A percentile compares a stretch with the other conserved stretches of the same genome.
These are phyloP conservation scores for Scorias spongiosa DNA, from an alignment of 2,329 filamentous ascomycete species.

Conservation along the genomic window DNA sequence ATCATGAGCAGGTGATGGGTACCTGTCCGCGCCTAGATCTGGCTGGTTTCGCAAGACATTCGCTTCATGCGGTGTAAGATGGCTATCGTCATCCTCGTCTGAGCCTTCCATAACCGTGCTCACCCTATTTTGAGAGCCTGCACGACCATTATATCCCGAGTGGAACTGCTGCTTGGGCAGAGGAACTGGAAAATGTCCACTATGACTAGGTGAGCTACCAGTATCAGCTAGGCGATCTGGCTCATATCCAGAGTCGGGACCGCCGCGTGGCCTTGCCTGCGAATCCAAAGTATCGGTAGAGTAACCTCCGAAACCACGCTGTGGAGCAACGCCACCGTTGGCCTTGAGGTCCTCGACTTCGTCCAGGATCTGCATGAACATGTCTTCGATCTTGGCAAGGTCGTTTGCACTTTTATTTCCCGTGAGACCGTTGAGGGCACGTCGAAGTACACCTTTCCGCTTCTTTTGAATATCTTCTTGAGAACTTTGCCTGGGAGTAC, in stretches of 20 bases:
- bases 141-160: conserved; percentile 36
- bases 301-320: conserved; percentile 8
- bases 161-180: conserved; percentile 25
- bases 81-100: conserved; percentile 21
- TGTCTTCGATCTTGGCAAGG: conserved; percentile 23
- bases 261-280: conserved; percentile 55
- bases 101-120: conserved; percentile 65
- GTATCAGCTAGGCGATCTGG: conserved; percentile 67
- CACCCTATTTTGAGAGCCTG: conserved; percentile 59
- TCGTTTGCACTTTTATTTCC: conserved; percentile 80
- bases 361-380: conserved; percentile 72
- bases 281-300: conserved; percentile 42
- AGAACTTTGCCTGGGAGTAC: conserved; percentile 31
- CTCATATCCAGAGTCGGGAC: conserved; percentile 62
- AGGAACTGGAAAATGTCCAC: conserved; percentile 45
- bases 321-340: conserved; percentile 8
- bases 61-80: conserved; percentile 34
- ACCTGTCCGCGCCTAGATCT: conserved; percentile 24
- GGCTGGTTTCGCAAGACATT: conserved; percentile 34
- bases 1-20: conserved; percentile 48
- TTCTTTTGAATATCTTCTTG: conserved; percentile 51
- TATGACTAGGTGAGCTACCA: conserved; percentile 58
- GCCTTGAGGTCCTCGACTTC: conserved; percentile 62
- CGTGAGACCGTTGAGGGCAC: conserved; percentile 71
- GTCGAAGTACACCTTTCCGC: conserved; percentile 84